These are phyloP conservation scores for Penstemon davidsonii DNA, from an alignment of 257 asterid genomes.

Conservation along the genomic window DNA sequence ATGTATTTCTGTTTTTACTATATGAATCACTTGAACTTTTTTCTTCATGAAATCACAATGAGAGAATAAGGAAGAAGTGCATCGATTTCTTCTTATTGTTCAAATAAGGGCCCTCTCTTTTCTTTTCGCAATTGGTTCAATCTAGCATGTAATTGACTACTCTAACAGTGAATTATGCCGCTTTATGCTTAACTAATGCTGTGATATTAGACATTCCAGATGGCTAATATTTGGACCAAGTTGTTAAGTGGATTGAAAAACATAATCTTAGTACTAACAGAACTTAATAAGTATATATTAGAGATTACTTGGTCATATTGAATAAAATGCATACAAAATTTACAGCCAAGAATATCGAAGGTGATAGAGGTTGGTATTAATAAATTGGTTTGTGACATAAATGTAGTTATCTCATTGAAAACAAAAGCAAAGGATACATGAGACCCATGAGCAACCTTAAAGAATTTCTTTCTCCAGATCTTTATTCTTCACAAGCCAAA, in stretches of 20 bases:
- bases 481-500: slow-evolving; percentile 3
- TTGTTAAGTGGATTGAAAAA: neutral
- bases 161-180: too few species aligned
- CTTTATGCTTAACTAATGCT: too few species aligned
- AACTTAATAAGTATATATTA: neutral
- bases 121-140: too few species aligned
- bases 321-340: neutral
- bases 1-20: too few species aligned
- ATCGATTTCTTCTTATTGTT: too few species aligned
- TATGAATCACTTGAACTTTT: too few species aligned
- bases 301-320: neutral
- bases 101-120: too few species aligned
- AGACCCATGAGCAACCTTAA: neutral
- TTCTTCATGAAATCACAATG: too few species aligned
- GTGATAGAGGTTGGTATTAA: neutral
- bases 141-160: too few species aligned
- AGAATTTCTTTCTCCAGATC: slow-evolving; percentile 17
- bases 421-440: neutral
- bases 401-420: neutral
- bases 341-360: slow-evolving; percentile 1
- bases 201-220: neutral
- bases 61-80: too few species aligned
- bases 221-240: neutral
- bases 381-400: neutral
- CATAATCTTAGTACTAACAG: neutral